These are phyloP conservation scores for Kuraishia cidri DNA, from an alignment of 805 yeast genomes.

Conservation along the genomic window DNA sequence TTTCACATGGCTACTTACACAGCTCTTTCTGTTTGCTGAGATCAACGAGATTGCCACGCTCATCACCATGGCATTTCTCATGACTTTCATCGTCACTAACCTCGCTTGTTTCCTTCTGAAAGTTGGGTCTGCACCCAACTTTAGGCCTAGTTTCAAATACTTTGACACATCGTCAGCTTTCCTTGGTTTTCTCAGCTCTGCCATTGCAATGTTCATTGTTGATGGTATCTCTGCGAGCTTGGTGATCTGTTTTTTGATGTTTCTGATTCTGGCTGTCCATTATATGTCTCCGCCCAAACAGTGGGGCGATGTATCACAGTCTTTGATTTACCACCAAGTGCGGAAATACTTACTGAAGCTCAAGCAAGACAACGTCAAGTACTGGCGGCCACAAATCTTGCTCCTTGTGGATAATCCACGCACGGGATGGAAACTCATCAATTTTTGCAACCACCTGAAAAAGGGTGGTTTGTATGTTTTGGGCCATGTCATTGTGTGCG, in stretches of 20 bases:
- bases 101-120: constrained; percentile 85
- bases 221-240: constrained; percentile 85
- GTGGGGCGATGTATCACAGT: constrained; percentile 98
- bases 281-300: constrained; percentile 90
- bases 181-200: constrained; percentile 60
- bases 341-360: constrained; percentile 79
- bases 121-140: constrained; percentile 94
- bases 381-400: constrained; percentile 96
- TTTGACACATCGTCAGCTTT: constrained; percentile 80
- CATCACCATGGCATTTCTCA: constrained; percentile 93
- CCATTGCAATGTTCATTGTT: constrained; percentile 86
- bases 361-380: constrained; percentile 88
- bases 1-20: constrained; percentile 77
- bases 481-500: constrained; percentile 81
- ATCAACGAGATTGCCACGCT: constrained; percentile 91
- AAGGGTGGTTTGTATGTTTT: constrained; percentile 91
- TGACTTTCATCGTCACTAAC: constrained; percentile 93
- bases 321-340: constrained; percentile 92
- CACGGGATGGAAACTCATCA: constrained; percentile 83
- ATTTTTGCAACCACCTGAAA: constrained; percentile 88
- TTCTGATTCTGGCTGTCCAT: constrained; percentile 73
- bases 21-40: constrained; percentile 78
- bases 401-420: constrained; percentile 87
- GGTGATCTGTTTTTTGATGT: constrained; percentile 54
- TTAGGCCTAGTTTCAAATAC: constrained; percentile 89